Base-by-base conservation (phyloP, 306 rosid genomes). In the Lithocarpus polystachyus region DNA sequence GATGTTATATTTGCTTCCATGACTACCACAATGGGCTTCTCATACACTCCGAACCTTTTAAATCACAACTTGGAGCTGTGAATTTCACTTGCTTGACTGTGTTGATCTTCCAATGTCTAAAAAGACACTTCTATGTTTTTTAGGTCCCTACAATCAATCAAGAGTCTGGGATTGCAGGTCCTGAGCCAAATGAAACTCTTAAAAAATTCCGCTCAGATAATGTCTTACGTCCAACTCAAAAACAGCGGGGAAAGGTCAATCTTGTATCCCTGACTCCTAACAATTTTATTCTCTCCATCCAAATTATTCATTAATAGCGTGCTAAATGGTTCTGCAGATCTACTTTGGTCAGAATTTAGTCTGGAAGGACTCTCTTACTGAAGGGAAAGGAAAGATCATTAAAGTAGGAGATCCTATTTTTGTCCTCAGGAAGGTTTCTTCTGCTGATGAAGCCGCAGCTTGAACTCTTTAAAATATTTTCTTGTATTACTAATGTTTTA, bases 281-380 rank as follows among this genome's bases (percentile, higher is more conserved):
- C 61, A 60, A 20, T 45, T 9, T 19, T 51, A 18, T 22, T 43
- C 18, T 20, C 8, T 76, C 79, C 57, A 12, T 68, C 37, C 56
- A 65, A 72, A 52, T 77, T 72, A 77, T 75, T 77, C 14, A 69
- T 24, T 33, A 62, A 57, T 79, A 70, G 43, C 55, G 57, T 29
- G 31, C 62, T 52, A 51, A 76, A 11, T 77, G 79, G 72, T 79
- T 84, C 62, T 56, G 72, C 91, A 94, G 98, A 23, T 89, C 33
- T 94, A 87, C 90, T 88, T 94, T 59, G 98, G 98, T 82, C 97
- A 89, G 87, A 83, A 94, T 84, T 15, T 94, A 77, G 87, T 92
- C 17, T 94, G 94, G 89, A 87, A 80, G 74, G 89, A 87, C 77
- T 74, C 59, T 73, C 59, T 43, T 56, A 64, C 68, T 15, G 76